Conservation (phyloP, 345 rosid genomes). For the Passiflora organensis region DNA sequence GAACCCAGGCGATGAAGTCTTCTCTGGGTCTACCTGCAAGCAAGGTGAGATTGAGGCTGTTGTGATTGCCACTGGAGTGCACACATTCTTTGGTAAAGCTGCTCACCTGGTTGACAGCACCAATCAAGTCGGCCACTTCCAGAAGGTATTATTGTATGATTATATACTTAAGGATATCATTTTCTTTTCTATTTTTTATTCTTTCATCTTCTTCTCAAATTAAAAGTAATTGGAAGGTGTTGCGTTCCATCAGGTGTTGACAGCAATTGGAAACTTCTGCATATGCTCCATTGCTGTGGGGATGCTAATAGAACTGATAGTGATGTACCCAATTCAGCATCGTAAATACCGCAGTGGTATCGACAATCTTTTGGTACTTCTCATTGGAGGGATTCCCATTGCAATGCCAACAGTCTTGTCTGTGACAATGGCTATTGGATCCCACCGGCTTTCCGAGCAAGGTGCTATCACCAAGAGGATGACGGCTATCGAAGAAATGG, state of each 20-base stretch:
- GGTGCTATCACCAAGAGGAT: slow-evolving; percentile 86
- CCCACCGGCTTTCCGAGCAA: slow-evolving; percentile 75
- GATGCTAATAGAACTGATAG: slow-evolving; percentile 58
- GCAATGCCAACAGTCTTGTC: slow-evolving; percentile 92
- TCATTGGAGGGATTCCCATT: slow-evolving; percentile 86
- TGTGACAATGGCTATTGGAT: slow-evolving; percentile 85
- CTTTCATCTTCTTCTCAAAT: background rate
- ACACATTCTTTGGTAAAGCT: slow-evolving; percentile 83
- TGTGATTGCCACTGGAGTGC: slow-evolving; percentile 82
- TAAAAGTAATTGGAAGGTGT: background rate
- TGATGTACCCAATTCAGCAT: slow-evolving; percentile 75
- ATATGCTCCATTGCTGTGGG: slow-evolving; percentile 66
- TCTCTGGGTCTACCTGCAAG: slow-evolving; percentile 83
- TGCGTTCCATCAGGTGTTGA: slow-evolving; percentile 48
- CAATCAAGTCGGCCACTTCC: slow-evolving; percentile 75
- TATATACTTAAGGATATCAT: background rate
- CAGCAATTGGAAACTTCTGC: slow-evolving; percentile 87
- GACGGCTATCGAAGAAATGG: slow-evolving; percentile 94
- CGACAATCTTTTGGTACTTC: slow-evolving; percentile 74
- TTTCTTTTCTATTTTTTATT: background rate
- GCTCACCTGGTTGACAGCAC: slow-evolving; percentile 87
- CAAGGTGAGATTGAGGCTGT: slow-evolving; percentile 88
- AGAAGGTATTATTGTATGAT: slow-evolving; percentile 40
- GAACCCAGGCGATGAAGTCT: slow-evolving; percentile 65
- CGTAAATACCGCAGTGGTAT: slow-evolving; percentile 63